Conservation (phyloP, 306 rosid genomes). For the Mucuna pruriens region DNA sequence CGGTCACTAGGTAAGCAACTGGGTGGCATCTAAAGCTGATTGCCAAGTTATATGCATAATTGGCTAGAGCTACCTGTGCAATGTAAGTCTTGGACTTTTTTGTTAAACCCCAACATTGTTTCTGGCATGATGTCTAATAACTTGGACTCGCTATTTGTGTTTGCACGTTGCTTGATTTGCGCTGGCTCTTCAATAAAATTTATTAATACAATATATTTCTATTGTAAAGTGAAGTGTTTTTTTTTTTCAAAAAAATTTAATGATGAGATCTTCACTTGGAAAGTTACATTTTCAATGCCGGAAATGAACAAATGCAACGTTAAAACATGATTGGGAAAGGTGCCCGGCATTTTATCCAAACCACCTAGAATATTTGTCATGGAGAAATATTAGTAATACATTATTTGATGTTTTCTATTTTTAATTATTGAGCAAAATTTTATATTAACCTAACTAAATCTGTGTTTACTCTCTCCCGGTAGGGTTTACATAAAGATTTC, state of each 20-base stretch:
- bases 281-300: background rate
- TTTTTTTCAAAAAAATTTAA: too few species aligned
- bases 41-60: background rate
- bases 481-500: background rate
- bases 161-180: conserved; percentile 3
- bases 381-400: background rate
- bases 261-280: too few species aligned
- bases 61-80: background rate
- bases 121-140: background rate
- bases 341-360: background rate
- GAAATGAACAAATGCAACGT: background rate
- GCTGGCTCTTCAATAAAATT: too few species aligned
- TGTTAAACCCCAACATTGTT: background rate
- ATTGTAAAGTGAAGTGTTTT: too few species aligned
- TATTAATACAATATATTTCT: too few species aligned
- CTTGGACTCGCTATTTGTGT: background rate
- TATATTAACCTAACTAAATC: background rate
- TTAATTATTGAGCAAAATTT: background rate
- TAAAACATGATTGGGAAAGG: background rate
- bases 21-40: background rate
- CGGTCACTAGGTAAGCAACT: background rate
- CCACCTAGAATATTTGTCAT: background rate
- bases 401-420: background rate
- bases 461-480: background rate
- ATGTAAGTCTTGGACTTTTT: background rate